A percentile compares a stretch with the other conserved stretches of the same genome.
Evolutionary conservation across 106 monocot genomes (phyloP).

Genomic region (Dioscorea dumetorum): DNA sequence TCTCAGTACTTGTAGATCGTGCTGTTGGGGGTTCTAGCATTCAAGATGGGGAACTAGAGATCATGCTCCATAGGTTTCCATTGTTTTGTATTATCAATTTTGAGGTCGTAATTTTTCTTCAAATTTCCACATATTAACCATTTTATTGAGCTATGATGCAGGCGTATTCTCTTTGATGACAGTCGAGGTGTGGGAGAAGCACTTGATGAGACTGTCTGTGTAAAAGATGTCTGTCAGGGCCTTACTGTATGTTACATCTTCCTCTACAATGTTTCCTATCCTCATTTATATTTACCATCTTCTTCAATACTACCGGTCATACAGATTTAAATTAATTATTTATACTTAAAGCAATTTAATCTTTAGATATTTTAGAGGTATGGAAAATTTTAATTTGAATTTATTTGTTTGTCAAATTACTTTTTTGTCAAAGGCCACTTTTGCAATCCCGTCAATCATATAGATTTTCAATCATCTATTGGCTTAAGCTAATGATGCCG

Average conservation of each 20-base stretch:
- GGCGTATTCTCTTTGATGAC: constrained; percentile 54
- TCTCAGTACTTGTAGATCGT: constrained; percentile 59
- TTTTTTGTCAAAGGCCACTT: too few relatives aligned
- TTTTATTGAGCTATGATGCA: constrained; percentile 13
- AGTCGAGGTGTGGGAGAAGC: constrained; percentile 56
- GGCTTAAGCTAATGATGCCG: too few relatives aligned
- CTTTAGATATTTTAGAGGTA: too few relatives aligned
- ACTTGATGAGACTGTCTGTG: constrained; percentile 61
- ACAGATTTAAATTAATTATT: not conserved
- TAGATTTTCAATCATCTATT: too few relatives aligned
- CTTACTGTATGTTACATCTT: constrained; percentile 34
- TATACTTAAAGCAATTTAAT: not conserved
- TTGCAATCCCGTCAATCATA: too few relatives aligned
- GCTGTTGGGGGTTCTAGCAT: constrained; percentile 66
- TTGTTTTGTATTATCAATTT: not conserved
- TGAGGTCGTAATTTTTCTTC: not conserved
- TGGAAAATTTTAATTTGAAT: too few relatives aligned
- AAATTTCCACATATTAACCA: not conserved
- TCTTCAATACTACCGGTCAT: not conserved
- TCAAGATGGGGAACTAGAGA: constrained; percentile 58
- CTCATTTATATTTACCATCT: too few relatives aligned
- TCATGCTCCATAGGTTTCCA: constrained; percentile 63
- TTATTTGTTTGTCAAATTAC: too few relatives aligned
- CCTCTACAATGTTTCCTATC: not conserved
- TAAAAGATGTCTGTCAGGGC: constrained; percentile 30